phyloP scores from a whole-genome alignment of 495 filamentous ascomycete species.

The Penicillium waksmanii region DNA sequence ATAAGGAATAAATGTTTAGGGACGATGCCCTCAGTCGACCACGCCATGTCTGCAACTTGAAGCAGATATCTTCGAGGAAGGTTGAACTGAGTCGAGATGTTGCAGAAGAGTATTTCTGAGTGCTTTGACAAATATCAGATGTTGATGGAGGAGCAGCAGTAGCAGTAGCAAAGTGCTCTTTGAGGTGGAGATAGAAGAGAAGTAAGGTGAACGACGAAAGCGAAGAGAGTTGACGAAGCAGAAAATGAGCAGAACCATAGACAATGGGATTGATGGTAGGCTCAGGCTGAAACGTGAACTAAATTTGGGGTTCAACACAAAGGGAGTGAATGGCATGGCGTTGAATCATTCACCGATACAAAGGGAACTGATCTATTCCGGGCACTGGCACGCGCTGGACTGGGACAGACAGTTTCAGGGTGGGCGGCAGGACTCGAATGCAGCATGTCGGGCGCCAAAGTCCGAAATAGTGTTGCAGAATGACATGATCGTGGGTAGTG shows the following conservation, averaged over 20 bases:
- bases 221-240: conserved; percentile 3
- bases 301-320: conserved; percentile 6
- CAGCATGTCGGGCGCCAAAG: conserved; percentile 27
- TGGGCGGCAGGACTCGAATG: conserved; percentile 19
- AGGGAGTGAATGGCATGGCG: conserved; percentile 4
- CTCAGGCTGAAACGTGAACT: conserved; percentile 15
- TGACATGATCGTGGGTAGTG: not conserved
- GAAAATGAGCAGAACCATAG: conserved; percentile 2
- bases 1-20: conserved; percentile 23
- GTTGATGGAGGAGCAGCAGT: not conserved
- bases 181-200: conserved; percentile 6
- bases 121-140: not conserved
- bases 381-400: conserved; percentile 41
- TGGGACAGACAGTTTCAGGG: conserved; percentile 30
- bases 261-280: conserved; percentile 19
- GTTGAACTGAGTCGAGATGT: not conserved
- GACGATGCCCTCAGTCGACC: conserved; percentile 9
- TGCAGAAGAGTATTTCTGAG: too few relatives aligned
- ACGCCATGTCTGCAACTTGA: conserved; percentile 26
- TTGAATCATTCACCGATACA: not conserved
- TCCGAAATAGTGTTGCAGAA: conserved; percentile 15
- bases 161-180: conserved; percentile 3
- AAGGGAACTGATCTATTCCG: conserved; percentile 21
- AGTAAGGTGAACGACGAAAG: conserved; percentile 8
- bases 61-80: not conserved